Base-by-base conservation (phyloP, 306 rosid genomes). In the Lathyrus tuberosus region DNA sequence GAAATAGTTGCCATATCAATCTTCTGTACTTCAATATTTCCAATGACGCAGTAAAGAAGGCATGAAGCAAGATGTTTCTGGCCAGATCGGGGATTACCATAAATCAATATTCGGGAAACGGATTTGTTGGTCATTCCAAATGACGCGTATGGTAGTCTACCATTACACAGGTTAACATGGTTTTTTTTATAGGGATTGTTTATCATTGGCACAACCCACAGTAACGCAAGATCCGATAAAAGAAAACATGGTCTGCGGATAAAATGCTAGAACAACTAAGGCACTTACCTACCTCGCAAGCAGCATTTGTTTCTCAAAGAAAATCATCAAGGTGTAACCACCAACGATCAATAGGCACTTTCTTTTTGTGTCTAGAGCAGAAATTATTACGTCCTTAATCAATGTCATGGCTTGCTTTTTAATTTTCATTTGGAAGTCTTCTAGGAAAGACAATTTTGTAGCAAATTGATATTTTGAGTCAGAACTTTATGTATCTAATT, bases 1-100 rank as follows among this genome's bases (percentile, higher is more conserved):
- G 89, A 87, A 76, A 90, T 80, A 72, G 98, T 90, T 67, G 98
- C 98, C 89, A 90, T 81, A 83, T 94, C 98, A 70, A 94, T 80
- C 85, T 90, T 94, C 51, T 72, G 89, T 17, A 94, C 78, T 84
- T 87, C 95, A 70, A 72, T 75, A 81, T 81, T 87, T 58, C 93
- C 97, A 80, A 81, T 72, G 84, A 85, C 88, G 81, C 89, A 90
- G 86, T 84, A 84, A 69, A 94, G 86, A 78, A 94, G 85, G 85
- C 97, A 94, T 70, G 97, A 88, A 20, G 95, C 94, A 82, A 94
- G 92, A 83, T 94, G 95, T 80, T 86, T 90, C 76, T 91, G 98
- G 54, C 98, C 98, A 78, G 92, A 83, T 81, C 85, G 80, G 26
- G 90, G 83, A 81, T 73, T 83, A 81, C 97, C 97, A 78, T 87